Evolutionary conservation across 495 filamentous ascomycete species (phyloP), one percentile per base, ranked within the genome.

Genomic region (Thermothielavioides terrestris): DNA sequence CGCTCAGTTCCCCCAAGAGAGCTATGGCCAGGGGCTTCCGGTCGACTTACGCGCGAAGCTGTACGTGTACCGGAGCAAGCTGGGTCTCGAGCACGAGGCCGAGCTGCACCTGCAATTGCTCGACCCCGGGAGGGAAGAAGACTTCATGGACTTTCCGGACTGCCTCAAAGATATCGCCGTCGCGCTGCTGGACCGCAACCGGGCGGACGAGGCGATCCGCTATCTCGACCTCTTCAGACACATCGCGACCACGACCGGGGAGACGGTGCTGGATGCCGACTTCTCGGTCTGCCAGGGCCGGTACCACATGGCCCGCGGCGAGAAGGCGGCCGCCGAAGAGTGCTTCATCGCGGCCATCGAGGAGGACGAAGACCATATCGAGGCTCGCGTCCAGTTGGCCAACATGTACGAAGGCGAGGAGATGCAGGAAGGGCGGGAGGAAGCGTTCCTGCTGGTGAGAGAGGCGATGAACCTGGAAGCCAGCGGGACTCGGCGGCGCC

Each of bases 21-120:
- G 75, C 0, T 97, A 95, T 58, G 88, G 88, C 3, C 64, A 75
- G 27, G 82, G 83, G 1, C 73, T 98, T 12, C 92, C 92, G 1
- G 58, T 87, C 3, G 90, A 96, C 52, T 62, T 97, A 28, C 79
- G 89, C n/a, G 78, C 88, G 14, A 95, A 89, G 65, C 69, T 98
- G 50, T 91, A 88, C 9, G 58, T 92, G 4, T 94, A 85, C 63
- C 78, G 94, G 21, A 64, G 94, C 28, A 82, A 79, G 40, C 70
- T 85, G 54, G 79, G 78, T 0, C 63, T 89, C 48, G 66, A 81
- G 31, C 68, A 77, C n/a, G 91, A 97, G 69, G 89, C 88, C 17
- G 68, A 85, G 66, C 55, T 47, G 54, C 71, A 70, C 32, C 49
- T 70, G 40, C 48, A 41, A 49, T 80, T 78, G 66, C 71, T 91